Percentiles rank a stretch among this genome's conserved stretches.
Evolutionary conservation across 1,284 basidiomycete species (phyloP).

Genomic region (Apiotrichum siamense): DNA sequence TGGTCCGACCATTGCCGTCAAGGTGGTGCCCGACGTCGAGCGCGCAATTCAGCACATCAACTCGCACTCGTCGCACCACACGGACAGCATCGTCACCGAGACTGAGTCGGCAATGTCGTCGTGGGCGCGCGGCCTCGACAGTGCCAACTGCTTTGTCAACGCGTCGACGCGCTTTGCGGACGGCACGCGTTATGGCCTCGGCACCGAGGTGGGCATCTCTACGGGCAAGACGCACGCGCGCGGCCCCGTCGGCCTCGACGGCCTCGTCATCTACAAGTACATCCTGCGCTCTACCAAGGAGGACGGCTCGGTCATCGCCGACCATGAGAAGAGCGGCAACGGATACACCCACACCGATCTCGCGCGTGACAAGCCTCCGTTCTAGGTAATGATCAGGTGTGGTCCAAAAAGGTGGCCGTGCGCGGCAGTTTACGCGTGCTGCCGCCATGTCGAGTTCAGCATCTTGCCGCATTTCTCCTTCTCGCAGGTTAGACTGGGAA

Average conservation of each 20-base stretch:
- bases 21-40: conserved; percentile 62
- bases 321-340: conserved; percentile 56
- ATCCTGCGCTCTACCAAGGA: conserved; percentile 67
- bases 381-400: conserved; percentile 16
- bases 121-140: conserved; percentile 84
- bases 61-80: conserved; percentile 87
- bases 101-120: conserved; percentile 58
- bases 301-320: conserved; percentile 63
- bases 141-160: conserved; percentile 89
- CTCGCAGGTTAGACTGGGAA: too few species aligned
- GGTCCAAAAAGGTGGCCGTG: too few species aligned
- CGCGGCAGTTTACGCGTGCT: too few species aligned
- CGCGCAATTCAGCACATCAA: conserved; percentile 87
- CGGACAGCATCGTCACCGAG: conserved; percentile 90
- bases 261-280: conserved; percentile 92
- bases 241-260: conserved; percentile 93
- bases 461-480: too few species aligned
- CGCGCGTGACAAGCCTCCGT: conserved; percentile 30
- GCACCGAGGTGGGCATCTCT: conserved; percentile 95
- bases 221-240: conserved; percentile 95
- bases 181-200: conserved; percentile 94
- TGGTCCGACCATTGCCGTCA: conserved; percentile 73
- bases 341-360: conserved; percentile 62
- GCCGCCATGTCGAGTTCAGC: too few species aligned
- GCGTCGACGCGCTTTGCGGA: conserved; percentile 94